phyloP scores from a whole-genome alignment of 768 basidiomycete species.

The Trametes gibbosa region DNA sequence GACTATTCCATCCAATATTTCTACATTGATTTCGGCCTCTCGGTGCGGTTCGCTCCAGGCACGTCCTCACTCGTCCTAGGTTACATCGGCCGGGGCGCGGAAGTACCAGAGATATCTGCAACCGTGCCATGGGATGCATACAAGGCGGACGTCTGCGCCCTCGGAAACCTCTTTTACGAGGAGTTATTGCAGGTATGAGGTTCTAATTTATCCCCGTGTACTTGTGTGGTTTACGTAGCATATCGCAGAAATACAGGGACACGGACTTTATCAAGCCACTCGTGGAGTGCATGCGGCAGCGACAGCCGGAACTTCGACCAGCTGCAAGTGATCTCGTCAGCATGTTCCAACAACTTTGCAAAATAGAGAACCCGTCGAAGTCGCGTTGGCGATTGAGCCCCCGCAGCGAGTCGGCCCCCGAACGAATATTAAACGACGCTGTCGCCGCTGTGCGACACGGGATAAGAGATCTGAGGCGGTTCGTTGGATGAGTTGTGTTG shows the following conservation, averaged over 20 bases:
- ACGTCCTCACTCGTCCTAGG: conserved; percentile 15
- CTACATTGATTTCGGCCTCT: conserved; percentile 25
- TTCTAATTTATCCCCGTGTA: no score
- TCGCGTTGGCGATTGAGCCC: conserved; percentile 11
- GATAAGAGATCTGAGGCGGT: conserved; percentile 3
- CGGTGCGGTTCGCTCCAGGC: conserved; percentile 4
- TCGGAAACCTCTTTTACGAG: conserved; percentile 26
- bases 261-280: conserved; percentile 15
- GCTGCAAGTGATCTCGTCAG: conserved; percentile 1
- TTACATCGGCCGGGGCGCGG: conserved; percentile 11
- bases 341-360: conserved; percentile 5
- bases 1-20: conserved; percentile 33
- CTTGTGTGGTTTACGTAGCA: no score
- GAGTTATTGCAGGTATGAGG: conserved; percentile 20
- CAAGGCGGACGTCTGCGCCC: conserved; percentile 30
- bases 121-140: conserved; percentile 29
- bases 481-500: background rate
- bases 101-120: conserved; percentile 25
- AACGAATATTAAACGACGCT: conserved; percentile 19
- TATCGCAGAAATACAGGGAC: background rate
- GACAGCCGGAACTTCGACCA: conserved; percentile 10
- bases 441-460: conserved; percentile 15
- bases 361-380: background rate
- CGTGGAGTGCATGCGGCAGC: conserved; percentile 7
- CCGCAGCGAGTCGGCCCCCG: background rate